These are phyloP conservation scores for Chlorella sp. DNA, from an alignment of 139 green algal species.

Conservation along the genomic window DNA sequence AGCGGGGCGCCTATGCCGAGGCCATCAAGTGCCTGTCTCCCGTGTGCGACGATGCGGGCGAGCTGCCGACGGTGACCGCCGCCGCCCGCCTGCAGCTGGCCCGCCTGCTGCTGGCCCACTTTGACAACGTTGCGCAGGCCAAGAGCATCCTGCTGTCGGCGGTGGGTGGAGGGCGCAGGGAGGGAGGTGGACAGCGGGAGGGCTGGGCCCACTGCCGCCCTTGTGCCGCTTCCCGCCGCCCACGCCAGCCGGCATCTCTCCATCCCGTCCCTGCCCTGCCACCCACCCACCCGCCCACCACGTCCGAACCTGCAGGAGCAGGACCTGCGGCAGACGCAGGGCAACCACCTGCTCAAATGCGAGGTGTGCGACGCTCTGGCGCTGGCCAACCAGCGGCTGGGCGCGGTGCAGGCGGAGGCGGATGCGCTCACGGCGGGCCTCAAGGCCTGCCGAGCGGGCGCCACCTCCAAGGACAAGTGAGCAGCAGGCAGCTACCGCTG, in stretches of 20 bases:
- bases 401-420: conserved; percentile 9
- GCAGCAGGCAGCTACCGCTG: not conserved
- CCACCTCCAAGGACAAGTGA: conserved; percentile 28
- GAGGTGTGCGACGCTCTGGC: conserved; percentile 30
- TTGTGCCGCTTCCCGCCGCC: not conserved
- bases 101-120: conserved; percentile 39
- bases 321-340: conserved; percentile 8
- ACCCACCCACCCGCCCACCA: not conserved
- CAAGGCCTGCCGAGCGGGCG: conserved; percentile 11
- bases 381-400: conserved; percentile 23
- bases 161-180: not conserved
- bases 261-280: not conserved
- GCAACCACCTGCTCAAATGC: conserved; percentile 21
- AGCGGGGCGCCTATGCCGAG: not conserved
- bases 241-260: not conserved
- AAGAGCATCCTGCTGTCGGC: conserved; percentile 8
- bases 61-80: conserved; percentile 20
- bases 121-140: conserved; percentile 31
- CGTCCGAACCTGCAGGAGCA: conserved; percentile 5
- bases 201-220: not conserved
- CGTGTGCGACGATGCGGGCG: not conserved
- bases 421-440: conserved; percentile 3
- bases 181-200: not conserved
- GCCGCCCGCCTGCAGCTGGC: conserved; percentile 19
- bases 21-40: conserved; percentile 29